Evolutionary conservation across 805 yeast genomes (phyloP).

Genomic region (Saccharomycopsis vini): DNA sequence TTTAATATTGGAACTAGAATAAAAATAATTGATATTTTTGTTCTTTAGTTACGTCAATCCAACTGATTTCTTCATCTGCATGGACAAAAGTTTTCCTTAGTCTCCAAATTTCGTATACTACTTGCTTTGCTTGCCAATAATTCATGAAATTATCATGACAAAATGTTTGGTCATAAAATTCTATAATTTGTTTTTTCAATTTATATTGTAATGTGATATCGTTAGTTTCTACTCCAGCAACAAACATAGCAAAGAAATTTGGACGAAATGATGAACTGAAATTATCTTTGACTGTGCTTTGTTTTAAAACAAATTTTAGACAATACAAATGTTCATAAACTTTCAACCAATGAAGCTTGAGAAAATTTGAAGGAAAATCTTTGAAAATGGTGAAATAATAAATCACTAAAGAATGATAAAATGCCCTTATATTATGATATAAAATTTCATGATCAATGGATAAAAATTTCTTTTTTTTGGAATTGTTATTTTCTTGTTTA

Average conservation of each 20-base stretch:
- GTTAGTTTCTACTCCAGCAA: neutral
- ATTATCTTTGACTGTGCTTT: neutral
- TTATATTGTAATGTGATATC: neutral
- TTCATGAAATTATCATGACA: neutral
- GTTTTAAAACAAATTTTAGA: neutral
- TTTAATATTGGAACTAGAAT: too few relatives aligned
- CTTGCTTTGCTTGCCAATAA: neutral
- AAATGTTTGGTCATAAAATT: neutral
- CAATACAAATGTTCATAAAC: neutral
- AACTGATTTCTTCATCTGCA: neutral
- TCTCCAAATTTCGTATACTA: neutral
- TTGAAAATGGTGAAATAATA: conserved; percentile 37
- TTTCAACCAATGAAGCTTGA: neutral
- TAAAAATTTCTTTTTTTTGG: neutral
- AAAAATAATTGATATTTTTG: too few relatives aligned
- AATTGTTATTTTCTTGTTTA: neutral
- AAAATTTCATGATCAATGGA: conserved; percentile 51
- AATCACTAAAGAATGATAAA: conserved; percentile 61
- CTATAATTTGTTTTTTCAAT: neutral
- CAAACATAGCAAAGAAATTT: neutral
- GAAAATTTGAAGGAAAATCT: neutral
- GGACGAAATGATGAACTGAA: neutral
- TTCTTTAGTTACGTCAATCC: neutral
- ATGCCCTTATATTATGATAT: conserved; percentile 72
- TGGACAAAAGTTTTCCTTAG: neutral